phyloP scores from a whole-genome alignment of 2,329 filamentous ascomycete genomes.

The Dothiorella sarmentorum region DNA sequence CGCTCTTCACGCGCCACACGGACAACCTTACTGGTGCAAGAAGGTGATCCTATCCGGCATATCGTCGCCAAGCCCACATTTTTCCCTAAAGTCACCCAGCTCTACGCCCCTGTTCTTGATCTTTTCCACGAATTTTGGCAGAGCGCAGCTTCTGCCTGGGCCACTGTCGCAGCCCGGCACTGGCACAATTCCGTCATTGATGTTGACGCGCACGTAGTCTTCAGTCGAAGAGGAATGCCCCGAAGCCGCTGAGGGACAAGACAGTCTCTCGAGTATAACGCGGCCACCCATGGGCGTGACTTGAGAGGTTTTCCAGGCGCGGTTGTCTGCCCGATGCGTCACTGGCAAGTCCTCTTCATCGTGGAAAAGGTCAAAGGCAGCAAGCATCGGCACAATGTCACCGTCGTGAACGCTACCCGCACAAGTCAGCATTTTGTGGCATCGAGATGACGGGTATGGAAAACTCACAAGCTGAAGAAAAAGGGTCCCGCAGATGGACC shows the following conservation, averaged over 20 bases:
- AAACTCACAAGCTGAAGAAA: slow-evolving; percentile 56
- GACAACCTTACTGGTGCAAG: slow-evolving; percentile 42
- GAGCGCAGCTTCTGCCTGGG: slow-evolving; percentile 47
- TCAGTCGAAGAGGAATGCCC: slow-evolving; percentile 13
- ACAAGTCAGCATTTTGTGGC: not conserved
- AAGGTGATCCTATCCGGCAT: slow-evolving; percentile 47
- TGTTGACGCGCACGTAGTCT: slow-evolving; percentile 50
- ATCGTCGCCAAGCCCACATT: slow-evolving; percentile 46
- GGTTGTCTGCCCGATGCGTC: slow-evolving; percentile 41
- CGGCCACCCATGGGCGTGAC: slow-evolving; percentile 57
- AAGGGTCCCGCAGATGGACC: slow-evolving; percentile 46
- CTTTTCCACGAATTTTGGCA: slow-evolving; percentile 43
- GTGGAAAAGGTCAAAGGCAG: slow-evolving; percentile 50
- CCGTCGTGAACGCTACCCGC: slow-evolving; percentile 52
- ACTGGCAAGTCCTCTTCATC: slow-evolving; percentile 46
- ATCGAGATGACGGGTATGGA: not conserved
- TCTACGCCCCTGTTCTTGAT: slow-evolving; percentile 41
- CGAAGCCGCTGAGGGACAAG: slow-evolving; percentile 32
- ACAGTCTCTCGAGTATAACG: slow-evolving; percentile 53
- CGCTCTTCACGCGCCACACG: not conserved
- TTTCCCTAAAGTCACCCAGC: slow-evolving; percentile 46
- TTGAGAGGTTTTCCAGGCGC: slow-evolving; percentile 54
- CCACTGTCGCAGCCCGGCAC: slow-evolving; percentile 47
- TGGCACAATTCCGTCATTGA: slow-evolving; percentile 56
- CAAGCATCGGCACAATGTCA: slow-evolving; percentile 55